Percentiles rank a stretch among this genome's conserved stretches.
Conservation (phyloP, 164 flowering plant genomes). For the Euptelea pleiosperma region DNA sequence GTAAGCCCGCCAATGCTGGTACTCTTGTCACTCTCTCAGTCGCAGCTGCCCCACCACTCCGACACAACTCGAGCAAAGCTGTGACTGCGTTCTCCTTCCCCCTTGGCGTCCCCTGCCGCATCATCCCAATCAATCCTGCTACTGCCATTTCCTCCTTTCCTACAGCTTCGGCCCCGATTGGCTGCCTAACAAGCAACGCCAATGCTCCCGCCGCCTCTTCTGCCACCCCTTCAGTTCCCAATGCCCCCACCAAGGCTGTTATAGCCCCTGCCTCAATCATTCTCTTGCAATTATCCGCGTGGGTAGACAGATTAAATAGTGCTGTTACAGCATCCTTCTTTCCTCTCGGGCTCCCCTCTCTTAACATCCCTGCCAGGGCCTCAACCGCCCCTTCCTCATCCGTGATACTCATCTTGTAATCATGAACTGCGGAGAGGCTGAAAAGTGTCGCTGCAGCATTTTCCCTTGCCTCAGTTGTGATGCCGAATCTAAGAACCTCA, state of each 20-base stretch:
- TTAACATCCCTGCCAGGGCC: constrained; percentile 57
- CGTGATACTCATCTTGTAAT: constrained; percentile 76
- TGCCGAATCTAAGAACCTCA: constrained; percentile 63
- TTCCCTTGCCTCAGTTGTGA: constrained; percentile 75
- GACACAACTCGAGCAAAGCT: constrained; percentile 78
- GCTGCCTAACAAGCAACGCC: constrained; percentile 74
- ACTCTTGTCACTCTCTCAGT: constrained; percentile 59
- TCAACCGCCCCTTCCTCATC: constrained; percentile 70
- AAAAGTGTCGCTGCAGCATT: constrained; percentile 97
- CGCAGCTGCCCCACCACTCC: constrained; percentile 72
- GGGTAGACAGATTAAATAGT: constrained; percentile 77
- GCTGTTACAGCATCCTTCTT: constrained; percentile 95
- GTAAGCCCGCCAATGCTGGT: constrained; percentile 72
- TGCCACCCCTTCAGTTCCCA: constrained; percentile 67
- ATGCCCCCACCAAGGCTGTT: constrained; percentile 53
- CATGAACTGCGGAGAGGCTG: constrained; percentile 89
- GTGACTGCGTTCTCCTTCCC: constrained; percentile 94
- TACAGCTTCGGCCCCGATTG: constrained; percentile 68
- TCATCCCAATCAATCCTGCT: constrained; percentile 62
- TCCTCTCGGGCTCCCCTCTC: constrained; percentile 63
- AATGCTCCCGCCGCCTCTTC: constrained; percentile 94
- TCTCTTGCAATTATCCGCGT: constrained; percentile 54
- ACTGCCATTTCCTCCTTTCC: constrained; percentile 67
- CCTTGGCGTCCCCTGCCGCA: constrained; percentile 82
- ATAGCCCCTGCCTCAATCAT: constrained; percentile 78